Base-by-base conservation (phyloP, 2,329 filamentous ascomycete species). In the Venturia aucupariae region DNA sequence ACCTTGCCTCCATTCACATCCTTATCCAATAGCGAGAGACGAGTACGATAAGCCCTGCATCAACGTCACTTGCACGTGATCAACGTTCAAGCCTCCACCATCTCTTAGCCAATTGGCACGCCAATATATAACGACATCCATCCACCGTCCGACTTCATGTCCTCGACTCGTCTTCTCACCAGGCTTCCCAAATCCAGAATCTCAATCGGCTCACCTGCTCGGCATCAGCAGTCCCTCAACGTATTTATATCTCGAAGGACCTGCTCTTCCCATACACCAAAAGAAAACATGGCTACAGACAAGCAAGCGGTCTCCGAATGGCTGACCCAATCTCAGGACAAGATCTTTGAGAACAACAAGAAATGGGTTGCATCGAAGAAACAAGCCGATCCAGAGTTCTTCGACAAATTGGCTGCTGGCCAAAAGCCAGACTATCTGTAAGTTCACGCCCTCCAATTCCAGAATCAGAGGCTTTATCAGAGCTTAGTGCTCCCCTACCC, bases 401-500 rank as follows among this genome's bases (percentile, higher is more conserved):
- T 90, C 75, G 74, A 76, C 62, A 83, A 86, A 73, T 81, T 90
- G 67, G 77, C 81, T 24, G 82, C 81, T 10, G 87, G 87, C 57
- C 87, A 90, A 77, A 77, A 77, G 19, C 87, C 87, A 64, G 86
- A 90, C 71, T 90, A 90, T 75, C 82, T 90, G 65, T 78, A 78
- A 72, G 55, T 64, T 22, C 17, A 15, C 46, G 13, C 22, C 22
- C 24, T n/a, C 22, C 46, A 27, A n/a, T 57, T 57, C 27, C 27
- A 32, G 3, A 32, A 17, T 54, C 48, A 19, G 10, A 30, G 51
- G 5, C 30, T 17, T 57, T 57, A 35, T 57, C 51, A 19, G 19
- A 57, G 30, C 22, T 35, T 24, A 7, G 30, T 19, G 3, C 11
- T n/a, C 27, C 48, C 3, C 24, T 5, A 15, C 10, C 39, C 44